A percentile compares a stretch with the other conserved stretches of the same genome.
Conservation (phyloP, 2,329 filamentous ascomycete genomes). For the Drechslerella stenobrocha region DNA sequence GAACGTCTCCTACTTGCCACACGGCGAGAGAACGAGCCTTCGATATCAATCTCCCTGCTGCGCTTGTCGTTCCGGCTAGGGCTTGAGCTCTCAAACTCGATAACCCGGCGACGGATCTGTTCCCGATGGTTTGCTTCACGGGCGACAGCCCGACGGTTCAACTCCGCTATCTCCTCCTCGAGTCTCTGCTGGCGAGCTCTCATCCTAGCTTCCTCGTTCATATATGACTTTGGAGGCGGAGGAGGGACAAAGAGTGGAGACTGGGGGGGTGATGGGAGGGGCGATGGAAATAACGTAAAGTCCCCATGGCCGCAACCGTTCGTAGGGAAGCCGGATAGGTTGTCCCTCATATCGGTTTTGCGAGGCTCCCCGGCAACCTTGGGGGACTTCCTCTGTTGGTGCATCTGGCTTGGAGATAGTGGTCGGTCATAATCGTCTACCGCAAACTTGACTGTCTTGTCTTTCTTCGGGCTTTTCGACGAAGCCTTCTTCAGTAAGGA, state of each 20-base stretch:
- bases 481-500: constrained; percentile 38
- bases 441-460: constrained; percentile 46
- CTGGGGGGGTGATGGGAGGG: constrained; percentile 39
- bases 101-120: constrained; percentile 41
- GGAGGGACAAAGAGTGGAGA: constrained; percentile 41
- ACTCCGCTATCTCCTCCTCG: constrained; percentile 43
- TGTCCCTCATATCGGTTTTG: constrained; percentile 33
- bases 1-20: constrained; percentile 39
- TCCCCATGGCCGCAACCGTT: constrained; percentile 43
- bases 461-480: constrained; percentile 36
- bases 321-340: constrained; percentile 34
- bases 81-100: constrained; percentile 36
- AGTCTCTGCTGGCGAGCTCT: constrained; percentile 43
- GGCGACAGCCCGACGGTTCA: constrained; percentile 42
- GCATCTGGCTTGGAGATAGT: constrained; percentile 35
- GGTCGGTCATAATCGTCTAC: constrained; percentile 48
- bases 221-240: constrained; percentile 17
- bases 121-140: constrained; percentile 46
- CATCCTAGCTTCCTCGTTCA: constrained; percentile 41
- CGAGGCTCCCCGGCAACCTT: constrained; percentile 39
- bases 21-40: constrained; percentile 44
- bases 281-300: constrained; percentile 46
- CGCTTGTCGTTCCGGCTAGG: constrained; percentile 36
- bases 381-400: constrained; percentile 37
- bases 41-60: constrained; percentile 46